Evolutionary conservation across 225 moss, liverwort and hornwort species (phyloP), one percentile per base, ranked within the genome.

Genomic region (Neckera pumila): DNA sequence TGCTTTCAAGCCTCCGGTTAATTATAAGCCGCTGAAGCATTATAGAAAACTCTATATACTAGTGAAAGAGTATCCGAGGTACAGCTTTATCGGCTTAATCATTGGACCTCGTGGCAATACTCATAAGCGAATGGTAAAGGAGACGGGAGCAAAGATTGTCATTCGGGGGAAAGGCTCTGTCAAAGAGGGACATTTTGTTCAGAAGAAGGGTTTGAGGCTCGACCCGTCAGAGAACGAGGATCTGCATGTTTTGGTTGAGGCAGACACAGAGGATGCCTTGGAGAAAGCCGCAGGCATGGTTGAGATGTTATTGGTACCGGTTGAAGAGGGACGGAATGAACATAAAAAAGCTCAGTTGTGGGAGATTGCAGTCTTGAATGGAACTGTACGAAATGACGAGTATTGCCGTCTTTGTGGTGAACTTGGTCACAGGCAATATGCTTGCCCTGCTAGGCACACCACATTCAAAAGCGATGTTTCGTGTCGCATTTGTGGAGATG

Each of bases 211-310:
- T 60, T 91, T 97, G 93, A 99, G 96, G 91, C 97, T 97, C 15
- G 97, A 99, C 64, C 98, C 97, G 77, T 99, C 98, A 20, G 98
- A 99, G 89, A 99, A 99, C n/a, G 98, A 99, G 89, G 98, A 99
- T 81, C 65, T 99, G 88, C 98, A 99, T 87, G 97, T 99, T 69
- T 86, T 99, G 59, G 96, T 99, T 27, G 98, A 99, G 92, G 98
- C 98, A 49, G 98, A 99, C 60, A 97, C 98, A 78, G 92, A 95
- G 51, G 97, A 99, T 87, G 98, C 92, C 10, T 82, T 99, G 67
- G 98, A 99, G 90, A 99, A 97, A 89, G 98, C 98, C 38, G 98
- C 97, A 43, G 96, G 95, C 43, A 99, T 99, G 98, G 98, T 99
- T 60, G 96, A 99, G 86, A 99, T 97, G 88, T 91, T 99, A 54